Conservation (phyloP, 441 rosid genomes). For the Raphanus hybrid region DNA sequence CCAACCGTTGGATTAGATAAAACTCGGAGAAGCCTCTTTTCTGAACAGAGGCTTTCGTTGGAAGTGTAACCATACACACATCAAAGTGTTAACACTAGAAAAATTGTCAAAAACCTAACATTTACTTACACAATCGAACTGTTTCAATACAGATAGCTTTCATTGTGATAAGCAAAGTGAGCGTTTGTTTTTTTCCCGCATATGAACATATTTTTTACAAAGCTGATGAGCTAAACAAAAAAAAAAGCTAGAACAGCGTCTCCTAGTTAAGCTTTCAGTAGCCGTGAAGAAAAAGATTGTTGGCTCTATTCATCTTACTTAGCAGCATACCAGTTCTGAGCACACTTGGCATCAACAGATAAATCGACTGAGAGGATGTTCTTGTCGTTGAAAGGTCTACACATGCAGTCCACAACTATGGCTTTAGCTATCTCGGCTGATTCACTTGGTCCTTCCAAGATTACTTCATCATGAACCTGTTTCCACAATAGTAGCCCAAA, state of each 20-base stretch:
- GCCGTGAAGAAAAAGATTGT: background rate
- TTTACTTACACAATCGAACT: background rate
- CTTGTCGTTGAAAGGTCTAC: slow-evolving; percentile 78
- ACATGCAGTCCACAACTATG: slow-evolving; percentile 90
- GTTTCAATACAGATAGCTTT: background rate
- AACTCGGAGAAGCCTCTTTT: slow-evolving; percentile 48
- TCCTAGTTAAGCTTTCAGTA: slow-evolving; percentile 16
- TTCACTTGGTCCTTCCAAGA: slow-evolving; percentile 94
- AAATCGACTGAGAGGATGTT: slow-evolving; percentile 82
- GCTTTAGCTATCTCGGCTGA: slow-evolving; percentile 85
- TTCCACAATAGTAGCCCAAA: slow-evolving; percentile 29
- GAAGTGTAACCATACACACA: background rate
- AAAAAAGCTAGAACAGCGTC: slow-evolving; percentile 6
- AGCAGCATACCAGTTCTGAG: slow-evolving; percentile 90
- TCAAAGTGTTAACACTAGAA: background rate
- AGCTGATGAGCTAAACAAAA: slow-evolving; percentile 15
- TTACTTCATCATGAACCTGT: slow-evolving; percentile 99
- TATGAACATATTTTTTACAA: slow-evolving; percentile 26
- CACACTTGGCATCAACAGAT: slow-evolving; percentile 92
- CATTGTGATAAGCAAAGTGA: slow-evolving; percentile 10
- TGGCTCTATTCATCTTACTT: slow-evolving; percentile 47
- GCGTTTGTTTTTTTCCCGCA: background rate
- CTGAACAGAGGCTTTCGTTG: background rate
- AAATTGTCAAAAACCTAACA: slow-evolving; percentile 1
- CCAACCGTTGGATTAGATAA: slow-evolving; percentile 47